Evolutionary conservation across 257 asterid genomes (phyloP).

Genomic region (Scutellaria minor): DNA sequence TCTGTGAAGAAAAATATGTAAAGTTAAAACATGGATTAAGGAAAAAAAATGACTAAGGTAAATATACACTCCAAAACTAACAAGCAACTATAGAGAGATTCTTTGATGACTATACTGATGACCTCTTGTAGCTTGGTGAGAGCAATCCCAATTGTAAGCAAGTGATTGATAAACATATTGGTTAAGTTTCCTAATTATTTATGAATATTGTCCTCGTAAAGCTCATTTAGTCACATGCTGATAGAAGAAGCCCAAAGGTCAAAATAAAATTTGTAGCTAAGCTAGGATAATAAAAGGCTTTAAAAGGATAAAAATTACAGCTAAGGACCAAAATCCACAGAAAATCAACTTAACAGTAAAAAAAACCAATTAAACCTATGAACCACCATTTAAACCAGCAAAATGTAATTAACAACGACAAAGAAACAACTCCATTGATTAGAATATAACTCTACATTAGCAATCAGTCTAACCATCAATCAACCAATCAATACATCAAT

Average conservation of each 20-base stretch:
- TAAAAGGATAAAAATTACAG: too few relatives aligned
- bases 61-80: neutral
- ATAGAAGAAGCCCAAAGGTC: too few relatives aligned
- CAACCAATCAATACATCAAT: constrained; percentile 4
- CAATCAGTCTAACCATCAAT: neutral
- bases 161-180: neutral
- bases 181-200: neutral
- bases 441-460: neutral
- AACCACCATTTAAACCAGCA: neutral
- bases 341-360: too few relatives aligned
- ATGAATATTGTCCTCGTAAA: neutral
- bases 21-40: constrained; percentile 21
- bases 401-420: neutral
- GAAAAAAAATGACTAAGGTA: neutral
- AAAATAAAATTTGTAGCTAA: too few relatives aligned
- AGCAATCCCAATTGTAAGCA: neutral
- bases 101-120: neutral
- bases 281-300: too few relatives aligned
- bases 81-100: constrained; percentile 16
- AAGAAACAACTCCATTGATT: neutral
- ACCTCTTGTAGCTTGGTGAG: neutral
- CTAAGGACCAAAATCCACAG: too few relatives aligned
- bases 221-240: too few relatives aligned
- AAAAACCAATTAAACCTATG: too few relatives aligned
- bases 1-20: constrained; percentile 38